These are phyloP conservation scores for Ulmus americana DNA, from an alignment of 331 rosid genomes.

Conservation along the genomic window DNA sequence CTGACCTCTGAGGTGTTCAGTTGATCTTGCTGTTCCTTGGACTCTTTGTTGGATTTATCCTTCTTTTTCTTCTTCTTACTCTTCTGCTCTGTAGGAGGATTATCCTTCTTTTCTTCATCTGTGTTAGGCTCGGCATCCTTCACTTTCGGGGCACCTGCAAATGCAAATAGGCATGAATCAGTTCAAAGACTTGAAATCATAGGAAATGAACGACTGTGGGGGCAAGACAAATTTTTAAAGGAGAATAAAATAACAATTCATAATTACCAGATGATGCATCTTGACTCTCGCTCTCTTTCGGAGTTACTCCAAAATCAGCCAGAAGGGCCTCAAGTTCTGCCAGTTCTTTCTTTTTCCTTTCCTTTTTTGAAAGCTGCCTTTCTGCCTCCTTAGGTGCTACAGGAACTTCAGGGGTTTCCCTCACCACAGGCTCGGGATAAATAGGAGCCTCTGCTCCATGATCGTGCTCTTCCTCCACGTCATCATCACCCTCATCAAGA, in stretches of 20 bases:
- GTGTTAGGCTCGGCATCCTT: slow-evolving; percentile 43
- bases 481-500: slow-evolving; percentile 86
- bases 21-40: slow-evolving; percentile 56
- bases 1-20: slow-evolving; percentile 36
- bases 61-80: slow-evolving; percentile 87
- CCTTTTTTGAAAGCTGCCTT: slow-evolving; percentile 80
- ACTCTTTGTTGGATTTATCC: slow-evolving; percentile 70
- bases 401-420: slow-evolving; percentile 48
- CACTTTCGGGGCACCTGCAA: slow-evolving; percentile 46
- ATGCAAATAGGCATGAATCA: slow-evolving; percentile 8
- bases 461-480: slow-evolving; percentile 75
- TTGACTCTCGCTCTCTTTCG: slow-evolving; percentile 54
- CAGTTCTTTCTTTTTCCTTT: slow-evolving; percentile 88
- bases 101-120: slow-evolving; percentile 65
- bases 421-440: slow-evolving; percentile 46
- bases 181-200: not conserved
- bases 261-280: slow-evolving; percentile 60
- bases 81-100: slow-evolving; percentile 45
- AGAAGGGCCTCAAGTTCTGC: slow-evolving; percentile 90
- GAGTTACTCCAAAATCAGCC: slow-evolving; percentile 75
- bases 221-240: not conserved
- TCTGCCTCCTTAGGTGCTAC: slow-evolving; percentile 66
- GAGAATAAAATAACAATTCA: slow-evolving; percentile 2
- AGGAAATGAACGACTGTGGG: not conserved
- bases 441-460: slow-evolving; percentile 45